Conservation (phyloP, 768 basidiomycete species). For the Leccinum imitatum region DNA sequence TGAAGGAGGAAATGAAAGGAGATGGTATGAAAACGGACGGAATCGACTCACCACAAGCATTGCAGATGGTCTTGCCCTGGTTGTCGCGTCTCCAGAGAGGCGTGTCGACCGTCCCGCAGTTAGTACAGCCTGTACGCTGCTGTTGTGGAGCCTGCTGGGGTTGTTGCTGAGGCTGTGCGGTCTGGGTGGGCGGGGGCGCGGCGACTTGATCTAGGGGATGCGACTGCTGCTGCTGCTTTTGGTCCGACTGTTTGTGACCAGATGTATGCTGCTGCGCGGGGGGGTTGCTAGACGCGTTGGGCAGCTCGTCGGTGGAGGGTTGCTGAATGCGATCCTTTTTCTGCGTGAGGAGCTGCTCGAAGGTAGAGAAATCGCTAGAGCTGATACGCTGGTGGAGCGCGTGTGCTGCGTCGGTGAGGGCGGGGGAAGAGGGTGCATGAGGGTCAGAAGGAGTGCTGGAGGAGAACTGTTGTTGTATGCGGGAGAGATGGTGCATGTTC, state of each 20-base stretch:
- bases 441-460: slow-evolving; percentile 33
- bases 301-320: slow-evolving; percentile 15
- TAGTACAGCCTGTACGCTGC: slow-evolving; percentile 53
- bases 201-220: slow-evolving; percentile 28
- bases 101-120: slow-evolving; percentile 75
- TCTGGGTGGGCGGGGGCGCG: slow-evolving; percentile 26
- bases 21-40: slow-evolving; percentile 33
- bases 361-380: slow-evolving; percentile 30
- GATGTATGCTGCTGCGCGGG: slow-evolving; percentile 17
- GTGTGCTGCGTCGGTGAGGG: slow-evolving; percentile 23
- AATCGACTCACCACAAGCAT: slow-evolving; percentile 78
- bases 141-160: slow-evolving; percentile 35
- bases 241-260: slow-evolving; percentile 13
- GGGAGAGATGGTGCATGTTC: slow-evolving; percentile 51
- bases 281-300: slow-evolving; percentile 7
- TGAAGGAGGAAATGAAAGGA: slow-evolving; percentile 33
- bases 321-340: slow-evolving; percentile 33
- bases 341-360: slow-evolving; percentile 31
- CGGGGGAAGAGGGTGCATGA: slow-evolving; percentile 23
- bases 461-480: slow-evolving; percentile 49
- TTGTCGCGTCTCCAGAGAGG: slow-evolving; percentile 84
- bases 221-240: slow-evolving; percentile 15
- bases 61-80: slow-evolving; percentile 83
- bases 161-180: slow-evolving; percentile 23
- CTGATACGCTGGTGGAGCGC: slow-evolving; percentile 31